Evolutionary conservation across 345 rosid species (phyloP).

Genomic region (Balakata baccata): DNA sequence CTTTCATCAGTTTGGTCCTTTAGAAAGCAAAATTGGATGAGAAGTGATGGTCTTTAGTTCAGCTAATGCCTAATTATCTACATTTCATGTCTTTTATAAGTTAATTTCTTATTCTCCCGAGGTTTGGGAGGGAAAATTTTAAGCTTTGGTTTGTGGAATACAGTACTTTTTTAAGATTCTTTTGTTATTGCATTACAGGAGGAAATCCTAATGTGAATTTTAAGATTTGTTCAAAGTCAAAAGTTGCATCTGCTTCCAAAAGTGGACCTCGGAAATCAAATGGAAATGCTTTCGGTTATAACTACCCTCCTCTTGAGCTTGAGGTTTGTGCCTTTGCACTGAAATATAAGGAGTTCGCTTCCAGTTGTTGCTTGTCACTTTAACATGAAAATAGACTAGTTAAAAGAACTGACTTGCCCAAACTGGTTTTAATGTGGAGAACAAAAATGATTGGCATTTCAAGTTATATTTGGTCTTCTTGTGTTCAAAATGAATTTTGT

Average conservation of each 20-base stretch:
- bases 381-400: background rate
- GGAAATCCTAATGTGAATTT: conserved; percentile 30
- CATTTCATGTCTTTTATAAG: background rate
- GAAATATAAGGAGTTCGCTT: no score
- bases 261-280: conserved; percentile 30
- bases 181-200: conserved; percentile 39
- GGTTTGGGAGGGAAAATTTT: background rate
- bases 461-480: no score
- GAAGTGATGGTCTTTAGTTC: no score
- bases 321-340: no score
- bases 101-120: background rate
- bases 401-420: background rate
- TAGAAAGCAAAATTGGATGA: no score
- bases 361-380: no score
- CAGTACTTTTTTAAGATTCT: conserved; percentile 1
- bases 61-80: no score
- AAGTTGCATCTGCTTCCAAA: conserved; percentile 41
- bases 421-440: background rate
- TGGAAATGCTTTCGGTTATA: conserved; percentile 41
- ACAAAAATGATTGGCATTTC: background rate
- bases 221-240: conserved; percentile 17
- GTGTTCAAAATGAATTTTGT: background rate
- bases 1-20: background rate
- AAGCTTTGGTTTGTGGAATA: background rate
- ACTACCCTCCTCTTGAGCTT: conserved; percentile 43